These are phyloP conservation scores for Claviceps monticola DNA, from an alignment of 2,329 filamentous ascomycete genomes.

Conservation along the genomic window DNA sequence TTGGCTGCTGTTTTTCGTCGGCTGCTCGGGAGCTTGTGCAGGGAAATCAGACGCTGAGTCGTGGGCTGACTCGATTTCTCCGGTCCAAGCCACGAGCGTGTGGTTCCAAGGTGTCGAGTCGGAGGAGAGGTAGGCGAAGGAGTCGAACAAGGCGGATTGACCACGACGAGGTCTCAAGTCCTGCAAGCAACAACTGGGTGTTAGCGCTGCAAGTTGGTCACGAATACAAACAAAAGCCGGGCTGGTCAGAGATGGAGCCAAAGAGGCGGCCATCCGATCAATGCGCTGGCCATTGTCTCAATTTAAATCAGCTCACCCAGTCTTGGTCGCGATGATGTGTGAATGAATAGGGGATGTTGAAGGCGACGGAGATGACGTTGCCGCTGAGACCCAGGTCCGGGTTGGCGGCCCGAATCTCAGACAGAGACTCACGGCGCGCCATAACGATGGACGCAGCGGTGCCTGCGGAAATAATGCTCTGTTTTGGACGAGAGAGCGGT, in stretches of 20 bases:
- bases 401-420: slow-evolving; percentile 40
- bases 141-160: slow-evolving; percentile 85
- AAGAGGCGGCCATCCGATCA: too few relatives aligned
- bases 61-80: slow-evolving; percentile 53
- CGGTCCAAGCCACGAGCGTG: slow-evolving; percentile 87
- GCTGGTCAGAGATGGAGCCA: not conserved
- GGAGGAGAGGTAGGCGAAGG: slow-evolving; percentile 79
- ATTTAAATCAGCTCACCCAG: slow-evolving; percentile 37
- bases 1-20: slow-evolving; percentile 9
- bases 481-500: not conserved
- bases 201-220: not conserved
- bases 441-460: slow-evolving; percentile 12
- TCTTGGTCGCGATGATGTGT: slow-evolving; percentile 44
- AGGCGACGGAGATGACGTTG: slow-evolving; percentile 54
- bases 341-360: slow-evolving; percentile 47
- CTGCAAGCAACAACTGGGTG: slow-evolving; percentile 26
- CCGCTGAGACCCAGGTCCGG: slow-evolving; percentile 45
- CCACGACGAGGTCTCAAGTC: slow-evolving; percentile 65
- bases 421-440: slow-evolving; percentile 36
- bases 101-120: slow-evolving; percentile 76
- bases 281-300: not conserved
- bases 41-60: slow-evolving; percentile 31
- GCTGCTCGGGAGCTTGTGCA: slow-evolving; percentile 34
- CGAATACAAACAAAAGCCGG: not conserved
- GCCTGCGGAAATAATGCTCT: not conserved